A percentile compares a stretch with the other conserved stretches of the same genome.
phyloP scores from a whole-genome alignment of 257 asterid species.

The Penstemon newberryi region DNA sequence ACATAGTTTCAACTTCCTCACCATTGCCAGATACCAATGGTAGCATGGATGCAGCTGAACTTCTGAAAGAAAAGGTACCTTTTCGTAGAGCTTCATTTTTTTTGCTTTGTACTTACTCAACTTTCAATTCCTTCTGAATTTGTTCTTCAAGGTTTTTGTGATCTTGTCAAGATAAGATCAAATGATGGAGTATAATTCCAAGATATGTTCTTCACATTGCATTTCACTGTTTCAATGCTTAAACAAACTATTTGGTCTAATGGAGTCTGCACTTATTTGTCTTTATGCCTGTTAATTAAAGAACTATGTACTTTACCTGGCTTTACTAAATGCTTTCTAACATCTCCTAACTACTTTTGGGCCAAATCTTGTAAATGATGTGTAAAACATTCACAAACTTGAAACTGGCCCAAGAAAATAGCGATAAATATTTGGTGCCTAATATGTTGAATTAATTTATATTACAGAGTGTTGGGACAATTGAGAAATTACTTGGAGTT shows the following conservation, averaged over 20 bases:
- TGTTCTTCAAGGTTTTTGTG: not conserved
- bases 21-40: constrained; percentile 54
- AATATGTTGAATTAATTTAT: not conserved
- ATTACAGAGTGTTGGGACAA: not conserved
- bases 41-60: constrained; percentile 72
- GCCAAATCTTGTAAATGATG: not conserved
- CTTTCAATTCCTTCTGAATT: not conserved
- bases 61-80: constrained; percentile 86
- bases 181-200: not conserved
- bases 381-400: not conserved
- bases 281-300: not conserved
- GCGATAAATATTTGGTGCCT: not conserved
- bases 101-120: not conserved
- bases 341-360: not conserved
- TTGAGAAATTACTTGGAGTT: not conserved
- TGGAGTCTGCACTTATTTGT: not conserved
- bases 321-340: no score
- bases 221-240: not conserved
- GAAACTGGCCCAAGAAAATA: not conserved
- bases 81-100: not conserved
- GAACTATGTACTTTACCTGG: not conserved
- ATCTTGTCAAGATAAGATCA: not conserved
- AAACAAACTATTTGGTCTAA: not conserved
- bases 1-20: constrained; percentile 43
- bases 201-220: not conserved